These are phyloP conservation scores for Trichoderma koningii DNA, from an alignment of 2,329 filamentous ascomycete genomes.

Conservation along the genomic window DNA sequence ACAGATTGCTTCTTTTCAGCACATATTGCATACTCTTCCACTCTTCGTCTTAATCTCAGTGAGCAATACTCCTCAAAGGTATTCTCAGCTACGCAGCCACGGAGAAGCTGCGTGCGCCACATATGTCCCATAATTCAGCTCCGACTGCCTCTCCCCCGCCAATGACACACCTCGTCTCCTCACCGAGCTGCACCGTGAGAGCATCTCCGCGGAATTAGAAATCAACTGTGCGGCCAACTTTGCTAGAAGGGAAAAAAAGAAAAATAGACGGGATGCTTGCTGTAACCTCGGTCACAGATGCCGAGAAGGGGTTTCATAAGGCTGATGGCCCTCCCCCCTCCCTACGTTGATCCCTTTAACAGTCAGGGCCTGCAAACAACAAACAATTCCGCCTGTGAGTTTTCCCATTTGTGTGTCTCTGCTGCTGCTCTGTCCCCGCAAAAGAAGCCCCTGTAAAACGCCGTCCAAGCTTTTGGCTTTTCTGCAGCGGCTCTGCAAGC, in stretches of 20 bases:
- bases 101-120: neutral
- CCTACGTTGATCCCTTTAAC: neutral
- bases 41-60: neutral
- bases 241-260: neutral
- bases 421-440: neutral
- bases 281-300: neutral
- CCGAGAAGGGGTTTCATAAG: neutral
- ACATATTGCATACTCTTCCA: too few species aligned
- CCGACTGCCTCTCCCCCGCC: neutral
- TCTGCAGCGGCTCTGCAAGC: neutral
- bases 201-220: conserved; percentile 14
- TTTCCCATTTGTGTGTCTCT: neutral
- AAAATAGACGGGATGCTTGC: neutral
- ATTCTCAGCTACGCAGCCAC: neutral
- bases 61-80: neutral
- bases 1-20: neutral
- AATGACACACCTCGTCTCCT: conserved; percentile 4
- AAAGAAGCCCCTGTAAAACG: neutral
- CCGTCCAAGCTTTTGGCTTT: neutral
- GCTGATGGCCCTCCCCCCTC: neutral
- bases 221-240: neutral
- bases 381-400: conserved; percentile 4
- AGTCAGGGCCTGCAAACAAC: neutral
- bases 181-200: neutral
- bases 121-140: neutral